Percentiles rank a stretch among this genome's conserved stretches.
Conservation (phyloP, 1,284 basidiomycete species). For the Gomphus sp. region DNA sequence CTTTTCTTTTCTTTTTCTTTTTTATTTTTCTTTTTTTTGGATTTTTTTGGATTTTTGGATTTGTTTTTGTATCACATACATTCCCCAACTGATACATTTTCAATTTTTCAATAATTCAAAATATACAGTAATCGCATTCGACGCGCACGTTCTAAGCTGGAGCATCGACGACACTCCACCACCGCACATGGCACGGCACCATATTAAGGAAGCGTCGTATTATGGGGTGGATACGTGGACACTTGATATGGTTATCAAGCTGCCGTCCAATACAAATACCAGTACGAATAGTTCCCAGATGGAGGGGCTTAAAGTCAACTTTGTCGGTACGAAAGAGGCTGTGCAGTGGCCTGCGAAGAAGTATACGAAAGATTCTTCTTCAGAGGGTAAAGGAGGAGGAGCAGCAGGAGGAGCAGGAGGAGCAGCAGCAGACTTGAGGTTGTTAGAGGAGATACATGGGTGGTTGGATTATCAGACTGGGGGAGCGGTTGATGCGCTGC, state of each 20-base stretch:
- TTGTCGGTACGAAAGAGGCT: slow-evolving; percentile 63
- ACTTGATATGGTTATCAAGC: slow-evolving; percentile 60
- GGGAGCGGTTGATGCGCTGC: slow-evolving; percentile 53
- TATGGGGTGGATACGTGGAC: slow-evolving; percentile 68
- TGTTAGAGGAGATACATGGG: slow-evolving; percentile 57
- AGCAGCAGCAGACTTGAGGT: slow-evolving; percentile 35
- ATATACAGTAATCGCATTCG: slow-evolving; percentile 73
- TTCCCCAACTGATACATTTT: not conserved
- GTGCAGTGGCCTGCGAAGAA: slow-evolving; percentile 75
- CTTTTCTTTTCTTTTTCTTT: no score
- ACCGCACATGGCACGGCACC: slow-evolving; percentile 68
- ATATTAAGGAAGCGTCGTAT: slow-evolving; percentile 86
- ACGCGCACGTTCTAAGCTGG: slow-evolving; percentile 87
- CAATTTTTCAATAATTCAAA: not conserved
- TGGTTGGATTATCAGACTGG: slow-evolving; percentile 54
- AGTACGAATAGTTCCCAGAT: slow-evolving; percentile 11
- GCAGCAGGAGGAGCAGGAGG: slow-evolving; percentile 21
- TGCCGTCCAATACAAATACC: slow-evolving; percentile 20
- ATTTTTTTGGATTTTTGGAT: no score
- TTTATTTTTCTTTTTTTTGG: slow-evolving; percentile 14
- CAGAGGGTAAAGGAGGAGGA: no score
- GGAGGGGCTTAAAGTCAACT: slow-evolving; percentile 44
- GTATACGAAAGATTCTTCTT: slow-evolving; percentile 28
- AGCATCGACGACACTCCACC: slow-evolving; percentile 72
- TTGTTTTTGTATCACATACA: no score